Evolutionary conservation across 805 yeast species (phyloP).

Genomic region (Ogataea ramenticola): DNA sequence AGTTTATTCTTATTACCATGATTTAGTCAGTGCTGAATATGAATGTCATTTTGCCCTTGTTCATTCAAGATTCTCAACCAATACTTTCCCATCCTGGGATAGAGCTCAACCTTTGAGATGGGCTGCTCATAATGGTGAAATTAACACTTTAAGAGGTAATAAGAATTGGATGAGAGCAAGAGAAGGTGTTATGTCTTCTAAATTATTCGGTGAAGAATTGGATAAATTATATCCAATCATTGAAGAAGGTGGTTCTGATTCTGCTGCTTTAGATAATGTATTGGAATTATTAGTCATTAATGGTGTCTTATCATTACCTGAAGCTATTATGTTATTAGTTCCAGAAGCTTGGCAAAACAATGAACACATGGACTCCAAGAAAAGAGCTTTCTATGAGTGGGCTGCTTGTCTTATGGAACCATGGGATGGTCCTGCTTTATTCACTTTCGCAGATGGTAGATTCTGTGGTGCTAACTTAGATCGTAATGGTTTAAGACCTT

Average conservation of each 20-base stretch:
- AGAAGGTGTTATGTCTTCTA: slow-evolving; percentile 92
- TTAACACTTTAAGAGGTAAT: slow-evolving; percentile 94
- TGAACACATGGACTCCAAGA: slow-evolving; percentile 76
- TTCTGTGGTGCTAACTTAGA: slow-evolving; percentile 98
- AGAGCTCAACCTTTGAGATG: slow-evolving; percentile 96
- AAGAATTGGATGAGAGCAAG: slow-evolving; percentile 99
- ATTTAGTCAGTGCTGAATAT: slow-evolving; percentile 82
- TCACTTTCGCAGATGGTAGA: slow-evolving; percentile 94
- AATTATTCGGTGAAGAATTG: slow-evolving; percentile 82
- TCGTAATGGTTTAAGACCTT: slow-evolving; percentile 96
- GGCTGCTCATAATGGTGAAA: slow-evolving; percentile 99
- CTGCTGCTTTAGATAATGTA: slow-evolving; percentile 96
- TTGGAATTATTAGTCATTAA: slow-evolving; percentile 85
- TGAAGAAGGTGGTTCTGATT: slow-evolving; percentile 98
- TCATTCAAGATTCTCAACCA: slow-evolving; percentile 95
- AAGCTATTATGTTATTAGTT: slow-evolving; percentile 93
- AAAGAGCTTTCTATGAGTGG: slow-evolving; percentile 96
- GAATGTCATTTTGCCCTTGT: slow-evolving; percentile 95
- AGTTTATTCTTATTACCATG: slow-evolving; percentile 92
- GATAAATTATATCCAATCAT: slow-evolving; percentile 90
- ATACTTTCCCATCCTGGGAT: slow-evolving; percentile 99
- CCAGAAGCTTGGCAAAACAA: slow-evolving; percentile 99
- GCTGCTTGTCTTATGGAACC: slow-evolving; percentile 99
- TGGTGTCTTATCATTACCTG: slow-evolving; percentile 88
- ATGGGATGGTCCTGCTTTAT: slow-evolving; percentile 98